These are phyloP conservation scores for Linanthus parryae DNA, from an alignment of 148 eudicot species.

Conservation along the genomic window DNA sequence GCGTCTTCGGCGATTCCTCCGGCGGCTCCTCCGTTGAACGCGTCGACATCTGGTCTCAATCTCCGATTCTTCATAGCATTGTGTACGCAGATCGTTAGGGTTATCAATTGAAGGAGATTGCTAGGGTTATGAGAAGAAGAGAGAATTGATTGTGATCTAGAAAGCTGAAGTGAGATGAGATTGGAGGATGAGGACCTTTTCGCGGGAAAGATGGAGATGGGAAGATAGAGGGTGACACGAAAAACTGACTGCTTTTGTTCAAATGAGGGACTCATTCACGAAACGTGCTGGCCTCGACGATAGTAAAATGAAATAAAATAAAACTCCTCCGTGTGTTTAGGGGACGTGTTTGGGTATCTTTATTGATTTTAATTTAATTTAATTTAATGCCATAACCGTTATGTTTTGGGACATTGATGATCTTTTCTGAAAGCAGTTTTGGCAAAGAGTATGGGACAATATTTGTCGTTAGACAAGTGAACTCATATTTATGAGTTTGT, in stretches of 20 bases:
- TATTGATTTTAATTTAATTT: neutral
- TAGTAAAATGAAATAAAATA: neutral
- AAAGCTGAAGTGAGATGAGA: neutral
- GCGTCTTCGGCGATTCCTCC: constrained; percentile 10
- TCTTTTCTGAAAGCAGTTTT: neutral
- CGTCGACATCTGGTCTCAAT: constrained; percentile 27
- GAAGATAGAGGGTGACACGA: constrained; percentile 21
- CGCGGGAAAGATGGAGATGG: constrained; percentile 46
- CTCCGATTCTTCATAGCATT: too few species aligned
- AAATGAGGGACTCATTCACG: constrained; percentile 5
- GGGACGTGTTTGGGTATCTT: neutral
- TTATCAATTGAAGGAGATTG: neutral
- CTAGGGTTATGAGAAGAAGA: neutral
- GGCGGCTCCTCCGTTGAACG: constrained; percentile 6
- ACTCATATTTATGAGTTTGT: too few species aligned
- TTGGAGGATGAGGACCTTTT: constrained; percentile 19
- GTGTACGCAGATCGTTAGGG: neutral
- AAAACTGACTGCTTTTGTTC: constrained; percentile 4
- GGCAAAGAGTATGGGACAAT: neutral
- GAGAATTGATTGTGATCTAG: neutral
- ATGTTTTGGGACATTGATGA: neutral
- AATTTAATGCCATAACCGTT: neutral
- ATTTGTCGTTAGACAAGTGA: neutral
- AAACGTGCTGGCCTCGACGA: constrained; percentile 22
- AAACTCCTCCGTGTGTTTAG: neutral